Base-by-base conservation (phyloP, 129 eudicot species). In the Centrapalus pauciflorus region DNA sequence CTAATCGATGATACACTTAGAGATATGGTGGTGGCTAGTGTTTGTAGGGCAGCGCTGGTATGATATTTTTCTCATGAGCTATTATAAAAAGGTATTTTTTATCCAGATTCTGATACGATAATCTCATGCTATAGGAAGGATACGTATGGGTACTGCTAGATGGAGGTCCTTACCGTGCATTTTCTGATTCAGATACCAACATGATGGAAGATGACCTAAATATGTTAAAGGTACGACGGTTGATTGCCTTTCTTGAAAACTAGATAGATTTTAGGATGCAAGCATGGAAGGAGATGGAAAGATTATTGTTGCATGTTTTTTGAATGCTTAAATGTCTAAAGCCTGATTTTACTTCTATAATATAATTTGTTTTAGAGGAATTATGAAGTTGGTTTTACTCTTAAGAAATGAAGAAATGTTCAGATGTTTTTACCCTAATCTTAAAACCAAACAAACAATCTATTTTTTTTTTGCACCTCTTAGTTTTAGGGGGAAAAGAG, bases 111-210 rank as follows among this genome's bases (percentile, higher is more conserved):
- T 80, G 58, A 49, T 63, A 73, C 68, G 26, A 8, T 21, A 17
- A 0, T 4, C 35, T 30, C 45, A 14, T 73, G 71, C 29, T 80
- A 67, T 66, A 93, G 98, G 98, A 88, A 69, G 98, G 96, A 38
- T 93, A 65, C 65, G 79, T 86, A 67, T 85, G 98, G 96, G 86
- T 93, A 34, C 79, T 93, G 63, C 84, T 93, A 17, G 98, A 93
- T 69, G 98, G 98, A 73, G 98, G 98, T 51, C 98, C 98, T 54
- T 76, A 92, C 5, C 77, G 98, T 72, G 96, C 98, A 60, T 88
- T 85, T 82, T 86, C 95, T 71, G 90, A 82, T 75, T 69, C 87
- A 25, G 98, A 93, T 80, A 58, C 84, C 75, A 34, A 69, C 32
- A 35, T 88, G 86, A 79, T 93, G 83, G 95, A 84, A 75, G 96